Conservation (phyloP, 495 filamentous ascomycete genomes). For the Penicillium lagena region DNA sequence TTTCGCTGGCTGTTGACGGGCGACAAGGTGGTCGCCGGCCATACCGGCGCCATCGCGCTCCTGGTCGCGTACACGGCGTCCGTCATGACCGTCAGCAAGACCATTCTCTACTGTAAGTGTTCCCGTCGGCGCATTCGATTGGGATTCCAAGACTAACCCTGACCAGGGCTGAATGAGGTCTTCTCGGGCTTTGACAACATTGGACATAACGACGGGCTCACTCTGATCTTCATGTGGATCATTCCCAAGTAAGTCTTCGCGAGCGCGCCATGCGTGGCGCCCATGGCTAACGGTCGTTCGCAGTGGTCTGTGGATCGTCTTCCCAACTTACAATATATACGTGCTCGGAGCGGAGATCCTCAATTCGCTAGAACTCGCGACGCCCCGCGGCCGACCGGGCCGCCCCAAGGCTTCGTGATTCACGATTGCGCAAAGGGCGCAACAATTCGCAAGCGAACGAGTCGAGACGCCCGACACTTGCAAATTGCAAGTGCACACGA, state of each 20-base stretch:
- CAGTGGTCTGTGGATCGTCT: conserved; percentile 75
- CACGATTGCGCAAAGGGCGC: neutral
- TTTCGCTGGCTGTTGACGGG: conserved; percentile 38
- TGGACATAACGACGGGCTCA: conserved; percentile 58
- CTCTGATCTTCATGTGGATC: conserved; percentile 64
- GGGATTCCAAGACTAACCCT: conserved; percentile 2
- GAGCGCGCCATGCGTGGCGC: neutral
- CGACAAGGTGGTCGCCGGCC: conserved; percentile 50
- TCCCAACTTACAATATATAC: conserved; percentile 66
- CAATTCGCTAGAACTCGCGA: conserved; percentile 51
- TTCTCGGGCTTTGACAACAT: conserved; percentile 74
- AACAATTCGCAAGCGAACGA: too few relatives aligned
- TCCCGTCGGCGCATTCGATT: neutral
- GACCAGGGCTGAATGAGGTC: conserved; percentile 65
- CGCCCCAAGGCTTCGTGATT: conserved; percentile 28
- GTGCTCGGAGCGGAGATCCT: conserved; percentile 65
- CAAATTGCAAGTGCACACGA: neutral
- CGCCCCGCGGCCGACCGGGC: conserved; percentile 23
- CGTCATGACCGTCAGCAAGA: conserved; percentile 84
- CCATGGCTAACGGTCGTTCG: conserved; percentile 2
- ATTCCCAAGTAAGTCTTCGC: conserved; percentile 67
- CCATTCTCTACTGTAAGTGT: conserved; percentile 73
- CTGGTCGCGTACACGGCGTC: conserved; percentile 62
- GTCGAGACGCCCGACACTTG: neutral
- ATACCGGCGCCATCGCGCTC: conserved; percentile 54